Evolutionary conservation across 1,284 basidiomycete species (phyloP).

Genomic region (Ganoderma multipileum): DNA sequence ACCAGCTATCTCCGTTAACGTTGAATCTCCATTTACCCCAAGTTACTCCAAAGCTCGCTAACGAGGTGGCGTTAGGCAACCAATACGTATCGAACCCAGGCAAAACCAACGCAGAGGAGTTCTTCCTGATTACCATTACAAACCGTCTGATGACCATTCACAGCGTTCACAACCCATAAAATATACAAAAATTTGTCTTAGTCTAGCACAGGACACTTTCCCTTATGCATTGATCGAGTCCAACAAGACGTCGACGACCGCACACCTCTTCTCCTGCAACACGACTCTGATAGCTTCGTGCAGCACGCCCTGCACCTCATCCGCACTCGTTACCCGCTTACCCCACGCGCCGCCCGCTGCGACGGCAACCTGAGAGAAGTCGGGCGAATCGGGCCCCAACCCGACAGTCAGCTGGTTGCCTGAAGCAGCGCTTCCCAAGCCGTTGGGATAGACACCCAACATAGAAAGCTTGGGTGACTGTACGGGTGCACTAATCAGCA

Average conservation of each 20-base stretch:
- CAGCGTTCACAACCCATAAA: no score
- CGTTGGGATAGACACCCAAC: conserved; percentile 65
- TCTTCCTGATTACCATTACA: no score
- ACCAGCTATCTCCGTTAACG: background rate
- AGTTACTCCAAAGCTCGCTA: no score
- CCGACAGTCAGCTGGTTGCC: conserved; percentile 62
- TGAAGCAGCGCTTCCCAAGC: conserved; percentile 54
- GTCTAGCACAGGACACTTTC: no score
- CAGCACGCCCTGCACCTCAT: conserved; percentile 50
- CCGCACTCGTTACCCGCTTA: conserved; percentile 46
- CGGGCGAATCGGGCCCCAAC: conserved; percentile 65
- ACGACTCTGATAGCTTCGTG: conserved; percentile 61
- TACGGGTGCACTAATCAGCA: conserved; percentile 4
- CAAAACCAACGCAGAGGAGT: no score
- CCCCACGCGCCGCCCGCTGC: conserved; percentile 73
- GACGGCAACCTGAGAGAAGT: conserved; percentile 65
- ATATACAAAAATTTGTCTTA: no score
- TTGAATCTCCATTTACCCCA: no score
- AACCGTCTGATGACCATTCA: no score
- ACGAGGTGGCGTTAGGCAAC: no score
- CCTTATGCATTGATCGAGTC: background rate
- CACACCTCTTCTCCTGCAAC: conserved; percentile 61
- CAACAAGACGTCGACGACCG: conserved; percentile 54
- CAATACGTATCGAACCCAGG: no score
- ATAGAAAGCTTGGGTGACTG: conserved; percentile 68